A percentile compares a stretch with the other conserved stretches of the same genome.
Conservation (phyloP, 2,329 filamentous ascomycete species). For the Penicillium sp. region DNA sequence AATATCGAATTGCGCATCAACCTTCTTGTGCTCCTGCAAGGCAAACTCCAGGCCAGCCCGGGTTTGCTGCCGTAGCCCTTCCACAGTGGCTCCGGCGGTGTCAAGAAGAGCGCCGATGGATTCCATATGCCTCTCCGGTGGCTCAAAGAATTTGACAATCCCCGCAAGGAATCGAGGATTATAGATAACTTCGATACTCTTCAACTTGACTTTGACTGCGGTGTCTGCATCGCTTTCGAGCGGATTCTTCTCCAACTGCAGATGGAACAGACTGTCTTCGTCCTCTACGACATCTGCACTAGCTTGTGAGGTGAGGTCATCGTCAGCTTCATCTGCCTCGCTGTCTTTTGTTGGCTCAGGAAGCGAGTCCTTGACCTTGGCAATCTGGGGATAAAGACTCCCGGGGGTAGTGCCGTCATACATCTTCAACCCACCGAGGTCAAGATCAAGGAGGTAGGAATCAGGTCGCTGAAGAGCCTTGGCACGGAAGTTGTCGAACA, state of each 20-base stretch:
- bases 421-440: constrained; percentile 85
- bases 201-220: constrained; percentile 83
- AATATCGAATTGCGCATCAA: constrained; percentile 92
- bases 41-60: constrained; percentile 94
- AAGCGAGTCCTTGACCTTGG: constrained; percentile 86
- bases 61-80: constrained; percentile 91
- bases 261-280: constrained; percentile 80
- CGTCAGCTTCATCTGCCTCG: constrained; percentile 29
- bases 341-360: constrained; percentile 47
- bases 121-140: constrained; percentile 96
- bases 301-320: constrained; percentile 39
- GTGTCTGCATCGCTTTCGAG: constrained; percentile 89
- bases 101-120: constrained; percentile 96
- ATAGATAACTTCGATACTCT: constrained; percentile 95
- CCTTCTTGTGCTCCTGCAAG: constrained; percentile 93
- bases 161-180: constrained; percentile 92
- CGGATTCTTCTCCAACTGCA: constrained; percentile 92
- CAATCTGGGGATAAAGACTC: constrained; percentile 89
- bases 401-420: constrained; percentile 94
- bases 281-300: constrained; percentile 45
- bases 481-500: constrained; percentile 92
- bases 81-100: constrained; percentile 88
- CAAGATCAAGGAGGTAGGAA: constrained; percentile 82
- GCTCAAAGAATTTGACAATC: constrained; percentile 91
- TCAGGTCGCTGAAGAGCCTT: constrained; percentile 87